These are phyloP conservation scores for Fusarium drepaniforme DNA, from an alignment of 2,329 filamentous ascomycete genomes.

Conservation along the genomic window DNA sequence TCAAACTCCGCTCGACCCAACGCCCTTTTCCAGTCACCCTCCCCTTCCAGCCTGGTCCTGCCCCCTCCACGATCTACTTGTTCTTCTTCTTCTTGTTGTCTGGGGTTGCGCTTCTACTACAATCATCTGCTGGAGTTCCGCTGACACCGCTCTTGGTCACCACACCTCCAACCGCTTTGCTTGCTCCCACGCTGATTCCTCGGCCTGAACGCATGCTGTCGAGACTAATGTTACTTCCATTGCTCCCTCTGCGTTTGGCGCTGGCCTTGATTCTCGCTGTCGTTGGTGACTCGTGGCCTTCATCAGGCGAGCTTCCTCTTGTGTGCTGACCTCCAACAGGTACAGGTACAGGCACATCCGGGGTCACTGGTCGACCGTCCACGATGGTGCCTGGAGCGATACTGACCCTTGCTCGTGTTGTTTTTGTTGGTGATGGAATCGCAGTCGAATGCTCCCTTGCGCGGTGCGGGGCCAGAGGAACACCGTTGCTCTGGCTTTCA, in stretches of 20 bases:
- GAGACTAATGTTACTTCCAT: conserved; percentile 54
- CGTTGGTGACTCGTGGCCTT: conserved; percentile 32
- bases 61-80: conserved; percentile 9
- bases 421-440: conserved; percentile 35
- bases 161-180: conserved; percentile 51
- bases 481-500: conserved; percentile 22
- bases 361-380: conserved; percentile 33
- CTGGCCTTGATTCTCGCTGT: conserved; percentile 26
- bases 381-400: conserved; percentile 25
- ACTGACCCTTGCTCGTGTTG: conserved; percentile 26
- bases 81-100: conserved; percentile 38
- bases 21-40: not conserved
- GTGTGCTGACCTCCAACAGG: conserved; percentile 7
- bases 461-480: conserved; percentile 37
- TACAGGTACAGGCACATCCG: conserved; percentile 13
- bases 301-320: conserved; percentile 31
- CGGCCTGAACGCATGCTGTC: conserved; percentile 53
- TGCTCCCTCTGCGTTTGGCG: conserved; percentile 42
- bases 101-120: conserved; percentile 17
- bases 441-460: conserved; percentile 42
- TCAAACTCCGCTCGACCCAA: not conserved
- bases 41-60: not conserved
- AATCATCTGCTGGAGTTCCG: conserved; percentile 30
- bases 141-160: conserved; percentile 48
- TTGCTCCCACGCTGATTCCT: conserved; percentile 56